A percentile compares a stretch with the other conserved stretches of the same genome.
These are phyloP conservation scores for Kodamaea nitidulidarum DNA, from an alignment of 805 yeast species.

Conservation along the genomic window DNA sequence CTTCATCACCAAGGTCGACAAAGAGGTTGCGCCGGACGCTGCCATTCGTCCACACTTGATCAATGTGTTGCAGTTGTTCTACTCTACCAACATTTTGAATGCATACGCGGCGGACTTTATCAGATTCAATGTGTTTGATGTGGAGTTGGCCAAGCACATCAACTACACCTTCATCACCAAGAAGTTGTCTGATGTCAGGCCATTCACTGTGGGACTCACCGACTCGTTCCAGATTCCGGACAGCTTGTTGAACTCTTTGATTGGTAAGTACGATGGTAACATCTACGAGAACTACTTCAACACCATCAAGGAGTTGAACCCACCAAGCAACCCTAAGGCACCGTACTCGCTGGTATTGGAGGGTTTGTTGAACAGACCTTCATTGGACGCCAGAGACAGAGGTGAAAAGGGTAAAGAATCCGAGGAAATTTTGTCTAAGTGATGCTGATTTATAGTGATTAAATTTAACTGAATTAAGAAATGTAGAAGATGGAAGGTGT, in stretches of 20 bases:
- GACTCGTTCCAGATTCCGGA: constrained; percentile 44
- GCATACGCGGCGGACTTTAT: constrained; percentile 36
- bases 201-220: constrained; percentile 37
- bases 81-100: constrained; percentile 28
- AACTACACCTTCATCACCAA: constrained; percentile 27
- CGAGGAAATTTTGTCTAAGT: constrained; percentile 28
- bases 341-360: constrained; percentile 38
- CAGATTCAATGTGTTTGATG: constrained; percentile 30
- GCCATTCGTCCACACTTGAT: constrained; percentile 24
- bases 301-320: constrained; percentile 32
- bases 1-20: constrained; percentile 18
- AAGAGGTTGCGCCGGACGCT: constrained; percentile 16
- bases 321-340: constrained; percentile 34
- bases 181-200: constrained; percentile 35
- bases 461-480: too few relatives aligned
- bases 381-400: constrained; percentile 33
- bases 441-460: too few relatives aligned
- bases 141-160: constrained; percentile 26
- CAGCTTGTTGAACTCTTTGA: constrained; percentile 39
- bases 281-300: constrained; percentile 41
- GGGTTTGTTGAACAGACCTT: constrained; percentile 38
- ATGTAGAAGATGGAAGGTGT: too few relatives aligned
- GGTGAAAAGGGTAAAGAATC: constrained; percentile 30
- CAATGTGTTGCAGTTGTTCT: constrained; percentile 31
- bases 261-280: constrained; percentile 42